Base-by-base conservation (phyloP, 768 basidiomycete genomes). In the Mycena polygramma region DNA sequence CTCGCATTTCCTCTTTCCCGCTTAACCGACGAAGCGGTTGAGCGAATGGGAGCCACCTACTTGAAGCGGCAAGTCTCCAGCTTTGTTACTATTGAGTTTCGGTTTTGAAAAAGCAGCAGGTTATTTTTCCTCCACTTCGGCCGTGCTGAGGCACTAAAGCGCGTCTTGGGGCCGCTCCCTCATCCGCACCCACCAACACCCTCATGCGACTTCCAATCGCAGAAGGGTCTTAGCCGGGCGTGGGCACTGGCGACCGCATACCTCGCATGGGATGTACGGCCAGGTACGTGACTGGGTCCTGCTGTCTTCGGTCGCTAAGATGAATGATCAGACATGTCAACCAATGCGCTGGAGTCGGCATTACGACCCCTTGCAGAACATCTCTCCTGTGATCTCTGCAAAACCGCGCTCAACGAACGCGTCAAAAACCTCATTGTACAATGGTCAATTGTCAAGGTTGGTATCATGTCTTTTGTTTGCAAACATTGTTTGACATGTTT, bases 81-180 rank as follows among this genome's bases (percentile, higher is more conserved):
- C 19, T 24, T 24, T 37, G 20, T 24, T 48, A 15, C 22, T 35
- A 37, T 57, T 14, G 17, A 17, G 15, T 37, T 20, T 17, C 17
- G 13, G 15, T 62, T 45, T 11, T 43, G n/a, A 41, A 52, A 24
- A 37, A 17, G n/a, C 52, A 0, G 6, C 55, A 72, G 72, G 39
- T 84, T 95, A 36, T 94, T 95, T 79, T 94, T 93, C 77, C 82
- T 95, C 30, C 94, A 95, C 75, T 91, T 94, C 75, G 94, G 94
- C 13, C 91, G 94, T 36, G 84, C 89, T 4, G 94, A 95, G 69
- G 94, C 94, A 13, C 85, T 95, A 39, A 95, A 95, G 77, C 89
- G 92, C 39, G 87, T 94, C 24, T 83, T 95, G 17, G 83, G 92
- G 7, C 88, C 91, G 4, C 94, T 93, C 0, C 94, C 94, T 4